These are phyloP conservation scores for Melanopsichium pennsylvanicum DNA, from an alignment of 1,284 basidiomycete genomes.

Conservation along the genomic window DNA sequence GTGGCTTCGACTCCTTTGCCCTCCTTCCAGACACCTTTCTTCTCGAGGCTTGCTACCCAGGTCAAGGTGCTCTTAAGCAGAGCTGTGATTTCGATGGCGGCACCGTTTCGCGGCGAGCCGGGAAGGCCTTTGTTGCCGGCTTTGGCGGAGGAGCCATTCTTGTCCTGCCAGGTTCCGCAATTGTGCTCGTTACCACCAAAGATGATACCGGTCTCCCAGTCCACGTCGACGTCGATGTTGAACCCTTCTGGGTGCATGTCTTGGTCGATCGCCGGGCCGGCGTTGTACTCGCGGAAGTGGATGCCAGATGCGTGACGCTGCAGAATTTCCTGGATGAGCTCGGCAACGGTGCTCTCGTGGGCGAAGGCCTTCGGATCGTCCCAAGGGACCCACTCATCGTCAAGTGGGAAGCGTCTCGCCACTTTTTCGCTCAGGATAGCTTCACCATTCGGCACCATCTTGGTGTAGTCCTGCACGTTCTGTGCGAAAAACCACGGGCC, in stretches of 20 bases:
- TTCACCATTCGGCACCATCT: conserved; percentile 82
- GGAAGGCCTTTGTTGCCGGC: conserved; percentile 94
- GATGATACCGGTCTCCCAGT: conserved; percentile 92
- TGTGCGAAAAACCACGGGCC: conserved; percentile 99
- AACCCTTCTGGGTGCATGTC: conserved; percentile 94
- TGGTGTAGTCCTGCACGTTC: conserved; percentile 93
- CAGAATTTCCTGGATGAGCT: conserved; percentile 93
- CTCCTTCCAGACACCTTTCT: conserved; percentile 77
- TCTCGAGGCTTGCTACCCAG: conserved; percentile 80
- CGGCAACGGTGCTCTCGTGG: conserved; percentile 74
- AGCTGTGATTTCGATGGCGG: conserved; percentile 93
- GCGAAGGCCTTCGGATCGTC: conserved; percentile 77
- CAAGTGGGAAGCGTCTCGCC: conserved; percentile 87
- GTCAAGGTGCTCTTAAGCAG: conserved; percentile 88
- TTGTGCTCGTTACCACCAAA: conserved; percentile 77
- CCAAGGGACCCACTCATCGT: conserved; percentile 93
- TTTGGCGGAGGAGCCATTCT: conserved; percentile 66
- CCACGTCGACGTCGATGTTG: conserved; percentile 89
- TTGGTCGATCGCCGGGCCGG: conserved; percentile 91
- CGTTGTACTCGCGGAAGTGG: conserved; percentile 93
- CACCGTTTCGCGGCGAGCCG: conserved; percentile 92
- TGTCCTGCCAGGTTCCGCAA: conserved; percentile 64
- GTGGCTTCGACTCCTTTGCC: conserved; percentile 79
- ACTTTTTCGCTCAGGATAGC: conserved; percentile 81
- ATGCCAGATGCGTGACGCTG: conserved; percentile 93